Evolutionary conservation across 805 yeast species (phyloP), one percentile per base, ranked within the genome.

Genomic region (Pichia ethanolica): DNA sequence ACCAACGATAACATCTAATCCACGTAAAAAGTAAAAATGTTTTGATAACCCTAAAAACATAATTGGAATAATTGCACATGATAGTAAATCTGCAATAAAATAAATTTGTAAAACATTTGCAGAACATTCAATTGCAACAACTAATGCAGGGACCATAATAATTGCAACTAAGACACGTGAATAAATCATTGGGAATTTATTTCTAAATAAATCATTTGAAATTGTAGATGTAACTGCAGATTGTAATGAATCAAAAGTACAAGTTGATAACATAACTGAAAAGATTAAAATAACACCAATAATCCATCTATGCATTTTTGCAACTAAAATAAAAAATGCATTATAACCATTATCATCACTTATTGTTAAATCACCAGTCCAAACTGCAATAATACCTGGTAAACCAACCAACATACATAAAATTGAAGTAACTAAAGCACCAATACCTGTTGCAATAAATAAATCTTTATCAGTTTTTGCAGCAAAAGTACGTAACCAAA

Each of bases 401-500:
- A 81, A 71, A 25, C 97, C 98, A 41, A 84, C 81, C 44, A 89
- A 72, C 0, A 86, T 78, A 53, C 83, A 79, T 50, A 89, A 73
- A 12, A 74, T 70, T 49, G 84, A 78, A 41, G 82, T 71, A 26
- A 85, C 75, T 50, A 86, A 64, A 0, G 90, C 76, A 0, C 97
- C 96, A 52, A 90, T 70, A 4, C 82, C 72, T 47, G 89, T 79
- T 28, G 93, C 95, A 56, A 87, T 77, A 65, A 77, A 65, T 58
- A 90, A 73, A 61, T 89, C 96, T 55, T 72, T 78, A 66, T 89
- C 80, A 8, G 88, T 71, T 55, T 79, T 79, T 7, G 96, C 83
- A 6, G 98, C 96, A 71, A 90, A 90, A 0, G 98, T 87, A 61
- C 98, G 75, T 53, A 90, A 70, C 98, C 98, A 90, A 65, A 90